These are phyloP conservation scores for Colletotrichum brevisporum DNA, from an alignment of 2,329 filamentous ascomycete genomes.

Conservation along the genomic window DNA sequence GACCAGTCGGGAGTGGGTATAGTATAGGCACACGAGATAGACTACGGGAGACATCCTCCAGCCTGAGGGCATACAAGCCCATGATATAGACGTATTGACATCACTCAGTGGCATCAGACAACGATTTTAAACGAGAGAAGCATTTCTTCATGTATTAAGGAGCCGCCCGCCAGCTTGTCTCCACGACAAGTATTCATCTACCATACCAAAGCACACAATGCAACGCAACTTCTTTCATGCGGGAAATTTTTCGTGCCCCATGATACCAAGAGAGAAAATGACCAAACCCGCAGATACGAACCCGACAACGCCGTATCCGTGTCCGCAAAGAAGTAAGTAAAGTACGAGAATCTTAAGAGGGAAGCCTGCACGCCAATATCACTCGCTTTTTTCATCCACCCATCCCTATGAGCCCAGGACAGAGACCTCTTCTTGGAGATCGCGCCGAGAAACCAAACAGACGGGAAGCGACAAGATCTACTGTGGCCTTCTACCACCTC, in stretches of 20 bases:
- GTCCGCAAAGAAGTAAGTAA: conserved; percentile 1
- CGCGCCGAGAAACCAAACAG: conserved; percentile 36
- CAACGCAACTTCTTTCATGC: conserved; percentile 33
- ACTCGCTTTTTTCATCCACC: conserved; percentile 36
- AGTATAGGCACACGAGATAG: too few relatives aligned
- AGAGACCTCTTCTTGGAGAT: conserved; percentile 24
- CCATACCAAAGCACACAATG: conserved; percentile 23
- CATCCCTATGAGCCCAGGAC: conserved; percentile 34
- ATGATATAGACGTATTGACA: background rate
- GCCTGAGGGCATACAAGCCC: background rate
- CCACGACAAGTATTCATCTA: conserved; percentile 37
- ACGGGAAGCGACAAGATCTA: conserved; percentile 39
- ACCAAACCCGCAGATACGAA: conserved; percentile 23
- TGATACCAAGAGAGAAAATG: conserved; percentile 25
- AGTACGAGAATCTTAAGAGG: background rate
- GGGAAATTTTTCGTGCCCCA: conserved; percentile 37
- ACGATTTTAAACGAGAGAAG: conserved; percentile 12
- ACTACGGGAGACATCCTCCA: background rate
- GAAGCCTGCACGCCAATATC: conserved; percentile 30
- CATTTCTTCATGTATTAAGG: conserved; percentile 42
- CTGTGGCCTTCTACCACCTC: conserved; percentile 36
- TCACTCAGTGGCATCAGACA: background rate
- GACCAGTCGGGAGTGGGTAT: too few relatives aligned
- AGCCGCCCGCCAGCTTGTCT: conserved; percentile 35
- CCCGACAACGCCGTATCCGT: conserved; percentile 29